Evolutionary conservation across 768 basidiomycete species (phyloP), one percentile per base, ranked within the genome.

Genomic region (Asterophora parasitica): DNA sequence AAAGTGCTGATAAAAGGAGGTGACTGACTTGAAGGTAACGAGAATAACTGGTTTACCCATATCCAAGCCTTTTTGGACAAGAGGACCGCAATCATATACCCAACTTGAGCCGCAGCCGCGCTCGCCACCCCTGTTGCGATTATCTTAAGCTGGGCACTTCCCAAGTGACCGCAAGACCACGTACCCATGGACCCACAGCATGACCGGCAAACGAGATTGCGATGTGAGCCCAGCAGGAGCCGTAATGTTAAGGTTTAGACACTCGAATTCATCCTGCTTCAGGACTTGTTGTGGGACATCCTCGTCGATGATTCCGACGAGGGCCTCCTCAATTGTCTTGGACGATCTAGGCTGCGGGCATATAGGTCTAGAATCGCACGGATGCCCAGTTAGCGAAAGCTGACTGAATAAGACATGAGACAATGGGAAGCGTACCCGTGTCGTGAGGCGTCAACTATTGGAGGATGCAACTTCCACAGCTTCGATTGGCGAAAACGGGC

Each of bases 151-250:
- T 26, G 40, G 34, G 20, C 9, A 36, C 15, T 42, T 45, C 8
- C 17, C 31, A 44, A 11, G 46, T 46, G 32, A 19, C 15, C 34
- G 26, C 23, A 23, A 23, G 6, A 23, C 23, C 23, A 69, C 80
- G 36, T 56, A 89, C 87, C 88, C 88, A 66, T 90, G 88, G n/a
- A 90, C 70, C 88, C 87, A 90, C 37, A 88, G 62, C 87, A 90
- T 88, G 54, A 90, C 86, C 5, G 88, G 88, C 12, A 83, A 52
- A 35, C 69, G 73, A 33, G 84, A 82, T 38, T 69, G 67, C 3
- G 74, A 56, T 3, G 64, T 70, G 15, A 81, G 68, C 13, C 76
- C 78, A 19, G 75, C 79, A 8, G 88, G 88, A 47, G 78, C 77
- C n/a, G 85, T 87, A 44, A 90, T 85, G 64, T 87, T 88, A 50